phyloP scores from a whole-genome alignment of 2,329 filamentous ascomycete species.

The Dactylellina sp. region DNA sequence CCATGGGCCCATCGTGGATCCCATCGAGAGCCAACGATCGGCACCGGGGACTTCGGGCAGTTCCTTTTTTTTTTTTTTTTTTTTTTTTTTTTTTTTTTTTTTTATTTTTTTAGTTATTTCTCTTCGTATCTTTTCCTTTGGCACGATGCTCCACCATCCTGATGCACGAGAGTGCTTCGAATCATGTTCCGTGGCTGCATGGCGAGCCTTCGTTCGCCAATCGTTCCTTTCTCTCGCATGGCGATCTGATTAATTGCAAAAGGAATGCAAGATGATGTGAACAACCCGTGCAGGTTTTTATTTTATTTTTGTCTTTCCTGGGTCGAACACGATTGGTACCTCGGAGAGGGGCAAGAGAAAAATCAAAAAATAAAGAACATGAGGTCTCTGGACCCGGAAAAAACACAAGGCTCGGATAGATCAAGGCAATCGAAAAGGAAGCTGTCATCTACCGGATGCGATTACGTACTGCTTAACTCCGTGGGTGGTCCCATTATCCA shows the following conservation, averaged over 20 bases:
- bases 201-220: conserved; percentile 55
- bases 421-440: conserved; percentile 49
- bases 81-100: conserved; percentile 54
- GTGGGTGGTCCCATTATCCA: conserved; percentile 53
- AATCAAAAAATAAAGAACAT: conserved; percentile 26
- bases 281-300: conserved; percentile 40
- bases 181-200: conserved; percentile 57
- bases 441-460: conserved; percentile 42
- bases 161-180: conserved; percentile 57
- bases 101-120: too few species aligned
- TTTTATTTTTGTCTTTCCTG: conserved; percentile 7
- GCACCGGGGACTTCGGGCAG: conserved; percentile 53
- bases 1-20: conserved; percentile 40
- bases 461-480: conserved; percentile 55
- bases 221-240: conserved; percentile 56
- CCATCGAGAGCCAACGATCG: conserved; percentile 47
- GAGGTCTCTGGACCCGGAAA: conserved; percentile 39
- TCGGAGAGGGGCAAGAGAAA: not conserved
- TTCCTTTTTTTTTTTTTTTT: conserved; percentile 13
- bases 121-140: conserved; percentile 56
- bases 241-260: conserved; percentile 56
- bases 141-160: conserved; percentile 52
- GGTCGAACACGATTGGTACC: not conserved
- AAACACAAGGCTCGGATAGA: conserved; percentile 49
- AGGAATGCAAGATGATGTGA: conserved; percentile 57